Percentiles rank a stretch among this genome's conserved stretches.
Evolutionary conservation across 2,329 filamentous ascomycete species (phyloP).

Genomic region (Lachnellula hyalina): DNA sequence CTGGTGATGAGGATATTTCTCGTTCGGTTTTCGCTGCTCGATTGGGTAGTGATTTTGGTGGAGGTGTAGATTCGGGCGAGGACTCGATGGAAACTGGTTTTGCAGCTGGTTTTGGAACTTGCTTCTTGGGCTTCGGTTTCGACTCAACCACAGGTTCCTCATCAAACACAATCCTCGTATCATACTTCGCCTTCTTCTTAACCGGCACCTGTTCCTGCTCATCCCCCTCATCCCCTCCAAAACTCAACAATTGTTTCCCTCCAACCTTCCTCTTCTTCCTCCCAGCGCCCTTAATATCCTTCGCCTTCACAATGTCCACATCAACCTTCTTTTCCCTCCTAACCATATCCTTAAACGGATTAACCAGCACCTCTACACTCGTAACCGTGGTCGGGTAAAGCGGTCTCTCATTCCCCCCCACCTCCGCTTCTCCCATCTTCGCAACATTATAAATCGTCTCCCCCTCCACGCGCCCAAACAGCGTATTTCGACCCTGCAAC

Average conservation of each 20-base stretch:
- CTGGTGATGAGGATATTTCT: constrained; percentile 34
- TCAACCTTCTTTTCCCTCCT: constrained; percentile 56
- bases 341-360: constrained; percentile 78
- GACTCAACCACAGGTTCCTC: constrained; percentile 36
- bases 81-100: constrained; percentile 33
- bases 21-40: constrained; percentile 31
- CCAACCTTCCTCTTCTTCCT: constrained; percentile 67
- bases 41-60: constrained; percentile 25
- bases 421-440: constrained; percentile 85
- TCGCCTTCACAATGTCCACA: constrained; percentile 35
- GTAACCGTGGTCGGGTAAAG: constrained; percentile 80
- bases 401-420: constrained; percentile 77
- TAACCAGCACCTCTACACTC: constrained; percentile 68
- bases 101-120: constrained; percentile 28
- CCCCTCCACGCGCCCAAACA: constrained; percentile 88
- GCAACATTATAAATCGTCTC: constrained; percentile 95
- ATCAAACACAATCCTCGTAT: constrained; percentile 66
- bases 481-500: constrained; percentile 81
- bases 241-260: constrained; percentile 73
- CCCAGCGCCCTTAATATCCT: constrained; percentile 34
- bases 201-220: constrained; percentile 50
- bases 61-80: constrained; percentile 34
- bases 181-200: constrained; percentile 72
- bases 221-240: constrained; percentile 60
- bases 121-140: constrained; percentile 29